Base-by-base conservation (phyloP, 2,329 filamentous ascomycete genomes). In the Cladophialophora bantiana region DNA sequence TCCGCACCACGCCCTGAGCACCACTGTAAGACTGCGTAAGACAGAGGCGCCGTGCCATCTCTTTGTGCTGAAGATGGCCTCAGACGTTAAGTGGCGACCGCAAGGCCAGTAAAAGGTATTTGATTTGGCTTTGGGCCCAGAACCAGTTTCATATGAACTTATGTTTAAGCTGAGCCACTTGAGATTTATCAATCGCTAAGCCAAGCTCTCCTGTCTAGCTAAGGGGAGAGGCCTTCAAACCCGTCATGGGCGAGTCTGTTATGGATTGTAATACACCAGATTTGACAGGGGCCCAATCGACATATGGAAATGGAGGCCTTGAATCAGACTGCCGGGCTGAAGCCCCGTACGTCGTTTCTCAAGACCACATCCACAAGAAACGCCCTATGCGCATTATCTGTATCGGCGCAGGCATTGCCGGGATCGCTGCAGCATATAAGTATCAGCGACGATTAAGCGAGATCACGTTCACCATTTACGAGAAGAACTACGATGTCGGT, bases 361-460 rank as follows among this genome's bases (percentile, higher is more conserved):
- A 32, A 9, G 50, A 53, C 10, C 50, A 53, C 20, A 32, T 53
- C 4, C 50, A 53, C 50, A 31, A 34, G 32, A 53, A 53, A 34
- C 50, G 32, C 15, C 50, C 50, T 5, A 18, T 66, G 18, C 35
- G 68, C 63, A 70, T 81, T 5, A 69, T 80, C 6, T 69, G 77
- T 52, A 78, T 81, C 35, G 79, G 79, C 6, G 77, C 78, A 5
- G 79, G 79, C 0, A 75, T 79, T 12, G 79, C 78, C 5, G 79
- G 79, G 1, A 79, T 80, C 34, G 66, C 79, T n/a, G 67, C 74
- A 9, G 78, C 75, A 20, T 76, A 79, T 54, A 73, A 77, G 53
- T 26, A 53, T 35, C 53, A 57, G 32, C 34, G 57, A 45, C 38
- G 35, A 20, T n/a, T 36, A 7, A 34, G 20, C 2, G 63, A 65